Evolutionary conservation across 2,329 filamentous ascomycete genomes (phyloP).

Genomic region (Shiraia bambusicola): DNA sequence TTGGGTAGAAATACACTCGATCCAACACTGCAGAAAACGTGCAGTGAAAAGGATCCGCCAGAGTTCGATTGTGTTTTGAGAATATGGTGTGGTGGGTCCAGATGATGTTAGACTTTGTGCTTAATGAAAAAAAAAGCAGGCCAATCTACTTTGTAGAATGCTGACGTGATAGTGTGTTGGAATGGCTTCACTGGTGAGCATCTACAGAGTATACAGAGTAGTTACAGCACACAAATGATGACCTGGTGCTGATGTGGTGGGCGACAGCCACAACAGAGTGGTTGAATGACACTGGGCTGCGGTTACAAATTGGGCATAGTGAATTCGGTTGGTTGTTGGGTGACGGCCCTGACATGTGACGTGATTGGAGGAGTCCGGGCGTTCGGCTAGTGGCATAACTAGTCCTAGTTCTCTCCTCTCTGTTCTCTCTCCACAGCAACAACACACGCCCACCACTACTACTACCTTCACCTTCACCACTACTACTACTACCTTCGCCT

Average conservation of each 20-base stretch:
- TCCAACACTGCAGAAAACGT: constrained; percentile 20
- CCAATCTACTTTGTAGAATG: too few relatives aligned
- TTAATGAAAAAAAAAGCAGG: too few relatives aligned
- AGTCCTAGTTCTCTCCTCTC: constrained; percentile 6
- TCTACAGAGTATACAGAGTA: too few relatives aligned
- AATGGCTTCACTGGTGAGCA: too few relatives aligned
- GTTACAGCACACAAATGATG: too few relatives aligned
- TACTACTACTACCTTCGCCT: neutral
- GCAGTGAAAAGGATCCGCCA: constrained; percentile 28
- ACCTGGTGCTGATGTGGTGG: too few relatives aligned
- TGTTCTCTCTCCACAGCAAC: constrained; percentile 1
- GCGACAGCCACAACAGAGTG: too few relatives aligned
- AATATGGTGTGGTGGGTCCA: neutral
- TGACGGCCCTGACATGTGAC: constrained; percentile 8
- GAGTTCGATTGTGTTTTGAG: neutral
- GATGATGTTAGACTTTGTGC: too few relatives aligned
- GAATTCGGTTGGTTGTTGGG: neutral
- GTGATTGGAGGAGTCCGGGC: constrained; percentile 8
- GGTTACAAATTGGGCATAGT: too few relatives aligned
- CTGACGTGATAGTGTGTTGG: too few relatives aligned
- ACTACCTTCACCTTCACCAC: too few relatives aligned
- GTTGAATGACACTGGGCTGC: too few relatives aligned
- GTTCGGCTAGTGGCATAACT: constrained; percentile 6
- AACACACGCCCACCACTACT: neutral
- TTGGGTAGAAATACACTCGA: constrained; percentile 37